Conservation (phyloP, 306 rosid species). For the Crotalaria pallida region DNA sequence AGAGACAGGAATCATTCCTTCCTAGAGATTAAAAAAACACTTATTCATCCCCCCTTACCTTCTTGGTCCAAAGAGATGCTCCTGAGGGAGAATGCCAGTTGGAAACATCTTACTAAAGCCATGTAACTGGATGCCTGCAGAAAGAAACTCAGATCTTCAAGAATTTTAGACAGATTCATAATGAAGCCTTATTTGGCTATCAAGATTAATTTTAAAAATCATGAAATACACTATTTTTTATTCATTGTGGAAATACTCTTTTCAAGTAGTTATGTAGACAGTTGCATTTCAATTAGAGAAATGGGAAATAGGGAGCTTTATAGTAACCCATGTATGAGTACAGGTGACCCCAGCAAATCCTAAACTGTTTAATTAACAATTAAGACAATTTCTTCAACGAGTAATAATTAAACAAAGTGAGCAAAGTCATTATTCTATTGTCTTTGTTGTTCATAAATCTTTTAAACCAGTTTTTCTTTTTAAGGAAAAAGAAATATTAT, state of each 20-base stretch:
- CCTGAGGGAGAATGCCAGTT: constrained; percentile 84
- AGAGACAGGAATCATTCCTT: background rate
- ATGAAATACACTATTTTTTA: constrained; percentile 9
- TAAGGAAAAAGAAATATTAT: background rate
- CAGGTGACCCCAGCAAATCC: background rate
- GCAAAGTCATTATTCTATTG: background rate
- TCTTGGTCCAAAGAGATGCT: constrained; percentile 64
- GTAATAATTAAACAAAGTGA: background rate
- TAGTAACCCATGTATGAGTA: background rate
- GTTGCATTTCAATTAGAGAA: constrained; percentile 4
- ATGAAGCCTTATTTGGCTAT: background rate
- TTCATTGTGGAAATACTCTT: background rate
- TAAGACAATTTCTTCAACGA: background rate
- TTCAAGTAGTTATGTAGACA: background rate
- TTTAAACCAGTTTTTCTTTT: background rate
- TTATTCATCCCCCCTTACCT: constrained; percentile 42
- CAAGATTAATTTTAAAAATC: background rate
- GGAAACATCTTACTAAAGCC: constrained; percentile 81
- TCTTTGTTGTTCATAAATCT: background rate
- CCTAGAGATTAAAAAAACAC: constrained; percentile 1
- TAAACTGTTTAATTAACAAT: background rate
- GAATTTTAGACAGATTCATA: background rate
- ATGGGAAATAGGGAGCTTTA: background rate
- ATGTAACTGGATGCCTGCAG: constrained; percentile 68
- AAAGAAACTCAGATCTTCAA: constrained; percentile 26